Evolutionary conservation across 306 rosid genomes (phyloP), one percentile per base, ranked within the genome.

Genomic region (Parietaria judaica): DNA sequence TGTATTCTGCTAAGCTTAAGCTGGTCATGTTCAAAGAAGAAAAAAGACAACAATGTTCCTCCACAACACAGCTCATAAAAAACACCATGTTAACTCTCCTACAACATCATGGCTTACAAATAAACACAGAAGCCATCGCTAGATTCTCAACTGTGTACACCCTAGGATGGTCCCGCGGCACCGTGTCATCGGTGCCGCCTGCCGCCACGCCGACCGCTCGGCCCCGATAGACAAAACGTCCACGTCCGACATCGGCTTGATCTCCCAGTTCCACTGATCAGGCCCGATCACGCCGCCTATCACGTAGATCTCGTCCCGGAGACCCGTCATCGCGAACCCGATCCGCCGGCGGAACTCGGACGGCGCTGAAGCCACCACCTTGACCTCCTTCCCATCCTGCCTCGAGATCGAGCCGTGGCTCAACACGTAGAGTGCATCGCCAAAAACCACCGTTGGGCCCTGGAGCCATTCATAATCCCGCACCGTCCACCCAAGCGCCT

Each of bases 251-350:
- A 85, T 76, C n/a, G 94, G 94, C 68, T 81, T 69, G 64, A 94
- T 74, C 46, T 81, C 94, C 85, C 89, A 84, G 68, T 81, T 84
- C 84, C 72, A 81, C 51, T 81, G 79, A 56, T 84, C 94, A 35
- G 99, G 96, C 44, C 95, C 88, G 48, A 86, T 85, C 68, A 88
- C 75, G 6, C 99, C 99, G 58, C 99, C 99, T 11, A 94, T 79
- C 70, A 94, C 79, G 43, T 86, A 94, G 31, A 94, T 70, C 36
- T 86, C 94, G 39, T 79, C 91, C 49, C 83, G 79, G 8, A 86
- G 73, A 51, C 97, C 84, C 15, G 70, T 74, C 97, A 94, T 94
- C 16, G 89, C 97, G 71, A 76, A 84, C 65, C 99, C 97, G 51
- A 94, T 81, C 75, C 97, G 83, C 76, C 70, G 78, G 45, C 85